Base-by-base conservation (phyloP, 1,284 basidiomycete species). In the Xerocomus nothofagi region DNA sequence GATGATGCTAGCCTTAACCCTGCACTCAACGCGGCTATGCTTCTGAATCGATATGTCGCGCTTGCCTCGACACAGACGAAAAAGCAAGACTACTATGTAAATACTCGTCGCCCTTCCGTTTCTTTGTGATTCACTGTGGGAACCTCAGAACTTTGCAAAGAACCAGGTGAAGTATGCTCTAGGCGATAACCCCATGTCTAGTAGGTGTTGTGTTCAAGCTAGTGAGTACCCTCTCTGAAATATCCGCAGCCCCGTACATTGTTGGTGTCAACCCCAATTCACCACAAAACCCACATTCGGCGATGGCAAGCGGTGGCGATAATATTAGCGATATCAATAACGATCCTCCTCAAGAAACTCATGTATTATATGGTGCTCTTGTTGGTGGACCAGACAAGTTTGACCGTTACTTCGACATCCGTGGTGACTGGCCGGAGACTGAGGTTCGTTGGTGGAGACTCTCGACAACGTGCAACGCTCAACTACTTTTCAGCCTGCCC, bases 191-290 rank as follows among this genome's bases (percentile, higher is more conserved):
- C 85, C 90, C 1, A 93, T 93, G 89, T 84, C 81, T 51, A 78
- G 87, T 60, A 38, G 46, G 48, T 44, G 39, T 42, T 15, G 8
- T 45, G 40, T 27, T 44, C 10, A 8, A 6, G 24, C n/a, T 17
- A 11, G 9, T 12, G 12, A 33, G 32, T 17, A 29, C 1, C n/a
- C 12, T 41, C n/a, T 27, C 17, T 51, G 26, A 63, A 17, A 11
- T 21, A n/a, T 31, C 34, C n/a, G 6, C 50, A 83, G 85, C 77
- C 5, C 86, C 90, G 0, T 93, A 91, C 62, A 68, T 92, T 47
- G 91, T 95, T 21, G 93, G 93, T 30, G 73, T 78, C 46, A 92
- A 95, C 67, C 91, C 92, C 4, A 96, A 96, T 70, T 89, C 92
- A 18, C 91, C 93, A 0, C 70, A 79, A 41, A 96, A 95, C 67